Evolutionary conservation across 306 rosid species (phyloP), one percentile per base, ranked within the genome.

Genomic region (Purshia tridentata): DNA sequence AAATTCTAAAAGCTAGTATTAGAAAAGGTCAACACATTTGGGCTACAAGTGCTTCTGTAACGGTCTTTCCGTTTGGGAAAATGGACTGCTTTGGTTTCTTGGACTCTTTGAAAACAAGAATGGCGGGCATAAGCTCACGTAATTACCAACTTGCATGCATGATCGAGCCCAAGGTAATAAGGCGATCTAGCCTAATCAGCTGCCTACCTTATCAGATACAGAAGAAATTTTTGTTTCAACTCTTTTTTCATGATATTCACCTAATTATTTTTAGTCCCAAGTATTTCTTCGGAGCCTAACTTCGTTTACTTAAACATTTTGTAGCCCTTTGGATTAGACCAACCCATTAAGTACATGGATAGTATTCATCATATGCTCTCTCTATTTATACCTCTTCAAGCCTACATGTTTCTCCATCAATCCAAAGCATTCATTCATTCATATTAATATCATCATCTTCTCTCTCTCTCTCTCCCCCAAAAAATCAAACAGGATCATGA

Each of bases 321-420:
- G 47, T 19, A 45, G 69, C 44, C 85, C 76, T 53, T 73, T 48
- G 82, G 72, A 72, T 79, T 69, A 49, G 92, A 81, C 81, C 84
- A 77, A 39, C 57, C 80, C 85, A 79, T 81, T 72, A 58, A 57
- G 74, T 13, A 4, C 16, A 23, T 2, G n/a, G 2, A 23, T 18
- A 73, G 41, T 41, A 7, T 14, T 19, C 19, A 13, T 44, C 49
- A 23, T 16, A 49, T 64, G 16, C 4, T 0, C 41, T n/a, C 64
- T 73, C 81, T 78, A 88, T 85, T 79, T 75, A 85, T 78, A 80
- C 79, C 41, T 73, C 61, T 8, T 29, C 67, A 45, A 60, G 45
- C 72, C 69, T 37, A 35, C 18, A 67, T 72, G 76, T 11, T 71
- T 80, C 69, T 65, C 35, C 78, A 56, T 70, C 35, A 77, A 56